Evolutionary conservation across 176 grass and related monocot species (phyloP).

Genomic region (Tillandsia fasciculata): DNA sequence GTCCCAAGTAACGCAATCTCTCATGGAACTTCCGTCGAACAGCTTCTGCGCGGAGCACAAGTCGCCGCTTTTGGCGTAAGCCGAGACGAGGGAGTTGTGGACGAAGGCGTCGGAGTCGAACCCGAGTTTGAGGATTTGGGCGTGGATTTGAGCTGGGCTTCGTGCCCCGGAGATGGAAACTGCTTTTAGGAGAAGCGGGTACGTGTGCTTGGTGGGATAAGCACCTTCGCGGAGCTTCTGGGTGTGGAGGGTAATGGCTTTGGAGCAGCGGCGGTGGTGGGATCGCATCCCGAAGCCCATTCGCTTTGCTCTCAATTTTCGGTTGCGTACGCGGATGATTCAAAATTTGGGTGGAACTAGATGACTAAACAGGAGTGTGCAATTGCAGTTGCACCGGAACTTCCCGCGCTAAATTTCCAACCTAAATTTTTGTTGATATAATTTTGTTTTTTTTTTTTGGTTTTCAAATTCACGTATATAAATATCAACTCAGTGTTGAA

Average conservation of each 20-base stretch:
- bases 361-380: no score
- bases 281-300: not conserved
- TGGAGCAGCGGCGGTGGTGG: not conserved
- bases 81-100: slow-evolving; percentile 9
- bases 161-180: not conserved
- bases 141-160: slow-evolving; percentile 3
- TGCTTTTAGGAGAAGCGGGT: slow-evolving; percentile 18
- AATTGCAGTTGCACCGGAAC: no score
- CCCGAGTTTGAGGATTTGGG: slow-evolving; percentile 11
- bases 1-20: slow-evolving; percentile 12
- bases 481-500: no score
- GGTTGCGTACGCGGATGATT: no score
- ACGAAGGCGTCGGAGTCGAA: slow-evolving; percentile 8
- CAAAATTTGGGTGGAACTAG: no score
- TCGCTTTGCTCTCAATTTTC: no score
- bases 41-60: slow-evolving; percentile 1
- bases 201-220: slow-evolving; percentile 18
- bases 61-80: slow-evolving; percentile 6
- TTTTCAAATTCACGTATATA: no score
- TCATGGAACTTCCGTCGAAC: not conserved
- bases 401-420: no score
- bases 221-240: slow-evolving; percentile 17
- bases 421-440: no score
- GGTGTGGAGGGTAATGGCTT: slow-evolving; percentile 4
- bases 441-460: no score